phyloP scores from a whole-genome alignment of 208 protist genomes.

The Crithidia fasciculata region DNA sequence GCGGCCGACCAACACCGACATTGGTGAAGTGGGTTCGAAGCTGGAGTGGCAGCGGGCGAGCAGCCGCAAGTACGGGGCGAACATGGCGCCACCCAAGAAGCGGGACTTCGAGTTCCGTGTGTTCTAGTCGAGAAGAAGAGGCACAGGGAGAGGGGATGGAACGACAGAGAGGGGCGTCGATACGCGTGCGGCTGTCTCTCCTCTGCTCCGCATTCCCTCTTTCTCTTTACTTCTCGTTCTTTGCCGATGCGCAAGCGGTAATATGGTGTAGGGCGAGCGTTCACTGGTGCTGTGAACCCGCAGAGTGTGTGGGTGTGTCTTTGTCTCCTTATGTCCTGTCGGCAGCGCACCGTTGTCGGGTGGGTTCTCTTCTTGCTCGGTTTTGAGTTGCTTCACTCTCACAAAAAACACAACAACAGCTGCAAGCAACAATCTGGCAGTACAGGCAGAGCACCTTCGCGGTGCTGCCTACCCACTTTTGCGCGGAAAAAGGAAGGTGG shows the following conservation, averaged over 20 bases:
- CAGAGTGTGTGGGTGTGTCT: too few species aligned
- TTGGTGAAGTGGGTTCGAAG: conserved; percentile 52
- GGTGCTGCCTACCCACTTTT: too few species aligned
- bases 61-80: conserved; percentile 79
- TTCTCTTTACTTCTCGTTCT: neutral
- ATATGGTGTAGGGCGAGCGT: neutral
- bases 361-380: too few species aligned
- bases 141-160: neutral
- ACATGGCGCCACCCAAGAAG: conserved; percentile 71
- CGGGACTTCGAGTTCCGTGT: conserved; percentile 90
- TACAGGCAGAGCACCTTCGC: too few species aligned
- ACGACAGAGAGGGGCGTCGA: neutral
- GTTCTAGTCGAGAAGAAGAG: conserved; percentile 42
- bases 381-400: too few species aligned
- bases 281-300: too few species aligned
- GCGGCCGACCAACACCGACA: conserved; percentile 73
- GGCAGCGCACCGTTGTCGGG: too few species aligned
- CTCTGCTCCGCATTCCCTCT: neutral
- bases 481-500: too few species aligned
- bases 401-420: too few species aligned
- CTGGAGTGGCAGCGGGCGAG: conserved; percentile 81
- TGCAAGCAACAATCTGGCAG: too few species aligned
- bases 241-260: neutral
- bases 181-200: conserved; percentile 6
- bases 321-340: too few species aligned